These are phyloP conservation scores for Neofusicoccum laricinum DNA, from an alignment of 2,329 filamentous ascomycete genomes.

Conservation along the genomic window DNA sequence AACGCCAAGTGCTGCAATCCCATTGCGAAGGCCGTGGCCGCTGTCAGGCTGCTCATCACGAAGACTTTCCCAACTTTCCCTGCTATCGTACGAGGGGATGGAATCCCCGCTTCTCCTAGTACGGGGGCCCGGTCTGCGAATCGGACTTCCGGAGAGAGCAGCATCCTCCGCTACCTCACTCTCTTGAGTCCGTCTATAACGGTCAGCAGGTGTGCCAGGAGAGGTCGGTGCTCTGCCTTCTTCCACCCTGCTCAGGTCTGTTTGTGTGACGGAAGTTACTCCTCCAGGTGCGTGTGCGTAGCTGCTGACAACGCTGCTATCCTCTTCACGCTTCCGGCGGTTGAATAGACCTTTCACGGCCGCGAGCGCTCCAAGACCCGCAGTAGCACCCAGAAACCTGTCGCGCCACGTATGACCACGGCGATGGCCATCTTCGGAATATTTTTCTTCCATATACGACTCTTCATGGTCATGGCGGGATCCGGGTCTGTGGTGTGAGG, in stretches of 20 bases:
- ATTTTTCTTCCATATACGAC: slow-evolving; percentile 42
- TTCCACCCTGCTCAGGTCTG: slow-evolving; percentile 48
- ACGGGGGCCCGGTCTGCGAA: slow-evolving; percentile 21
- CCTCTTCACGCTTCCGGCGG: slow-evolving; percentile 48
- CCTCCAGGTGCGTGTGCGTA: slow-evolving; percentile 51
- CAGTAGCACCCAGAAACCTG: slow-evolving; percentile 44
- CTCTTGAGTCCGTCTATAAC: slow-evolving; percentile 38
- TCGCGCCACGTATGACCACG: slow-evolving; percentile 43
- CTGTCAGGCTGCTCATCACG: slow-evolving; percentile 28
- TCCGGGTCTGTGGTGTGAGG: slow-evolving; percentile 20
- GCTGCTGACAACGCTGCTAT: slow-evolving; percentile 51
- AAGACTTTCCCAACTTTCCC: slow-evolving; percentile 27
- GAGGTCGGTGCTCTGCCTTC: slow-evolving; percentile 53
- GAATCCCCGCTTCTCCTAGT: slow-evolving; percentile 16
- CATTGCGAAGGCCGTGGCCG: slow-evolving; percentile 40
- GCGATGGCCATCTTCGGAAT: slow-evolving; percentile 24
- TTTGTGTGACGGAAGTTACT: slow-evolving; percentile 45
- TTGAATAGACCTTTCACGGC: slow-evolving; percentile 57
- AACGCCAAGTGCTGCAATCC: slow-evolving; percentile 47
- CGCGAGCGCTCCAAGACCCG: slow-evolving; percentile 41
- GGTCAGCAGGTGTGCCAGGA: slow-evolving; percentile 32
- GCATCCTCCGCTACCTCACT: slow-evolving; percentile 36
- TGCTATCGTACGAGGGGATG: slow-evolving; percentile 20
- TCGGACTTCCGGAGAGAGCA: slow-evolving; percentile 48
- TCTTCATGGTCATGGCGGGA: slow-evolving; percentile 8